Percentiles rank a stretch among this genome's conserved stretches.
Conservation (phyloP, 192 early-diverging fungal species). For the Coemansia aciculifera region DNA sequence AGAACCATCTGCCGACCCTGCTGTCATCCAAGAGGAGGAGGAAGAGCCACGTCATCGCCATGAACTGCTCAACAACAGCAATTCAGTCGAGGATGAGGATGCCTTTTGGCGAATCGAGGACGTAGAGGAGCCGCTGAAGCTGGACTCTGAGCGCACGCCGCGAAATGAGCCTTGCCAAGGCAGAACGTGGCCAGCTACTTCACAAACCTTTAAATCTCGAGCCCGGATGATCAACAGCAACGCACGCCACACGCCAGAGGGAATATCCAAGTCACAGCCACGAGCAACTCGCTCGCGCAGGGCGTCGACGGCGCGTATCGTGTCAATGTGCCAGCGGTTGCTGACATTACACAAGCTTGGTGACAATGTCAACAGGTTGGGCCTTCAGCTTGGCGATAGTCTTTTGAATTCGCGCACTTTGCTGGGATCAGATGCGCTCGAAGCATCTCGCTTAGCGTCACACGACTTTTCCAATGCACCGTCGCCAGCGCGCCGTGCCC, state of each 20-base stretch:
- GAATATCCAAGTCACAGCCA: slow-evolving; percentile 13
- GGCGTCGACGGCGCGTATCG: slow-evolving; percentile 15
- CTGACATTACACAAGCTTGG: slow-evolving; percentile 31
- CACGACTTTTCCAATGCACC: slow-evolving; percentile 14
- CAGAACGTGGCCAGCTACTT: background rate
- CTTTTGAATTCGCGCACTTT: slow-evolving; percentile 5
- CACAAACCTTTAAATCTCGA: background rate
- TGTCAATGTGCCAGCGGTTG: slow-evolving; percentile 45
- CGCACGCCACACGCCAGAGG: background rate
- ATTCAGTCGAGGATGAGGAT: background rate
- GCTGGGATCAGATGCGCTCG: background rate
- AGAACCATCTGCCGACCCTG: background rate
- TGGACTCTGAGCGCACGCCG: background rate
- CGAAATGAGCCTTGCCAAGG: background rate
- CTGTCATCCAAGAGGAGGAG: background rate
- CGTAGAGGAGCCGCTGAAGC: background rate
- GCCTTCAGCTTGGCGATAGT: slow-evolving; percentile 3
- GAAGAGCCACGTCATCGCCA: background rate
- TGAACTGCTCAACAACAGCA: background rate
- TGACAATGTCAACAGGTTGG: slow-evolving; percentile 1
- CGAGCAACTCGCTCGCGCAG: slow-evolving; percentile 29
- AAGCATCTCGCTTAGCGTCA: background rate
- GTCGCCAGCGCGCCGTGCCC: slow-evolving; percentile 30
- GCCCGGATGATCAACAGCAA: background rate
- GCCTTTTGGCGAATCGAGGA: slow-evolving; percentile 11